These are phyloP conservation scores for Glaciozyma martinii DNA, from an alignment of 768 basidiomycete genomes.

Conservation along the genomic window DNA sequence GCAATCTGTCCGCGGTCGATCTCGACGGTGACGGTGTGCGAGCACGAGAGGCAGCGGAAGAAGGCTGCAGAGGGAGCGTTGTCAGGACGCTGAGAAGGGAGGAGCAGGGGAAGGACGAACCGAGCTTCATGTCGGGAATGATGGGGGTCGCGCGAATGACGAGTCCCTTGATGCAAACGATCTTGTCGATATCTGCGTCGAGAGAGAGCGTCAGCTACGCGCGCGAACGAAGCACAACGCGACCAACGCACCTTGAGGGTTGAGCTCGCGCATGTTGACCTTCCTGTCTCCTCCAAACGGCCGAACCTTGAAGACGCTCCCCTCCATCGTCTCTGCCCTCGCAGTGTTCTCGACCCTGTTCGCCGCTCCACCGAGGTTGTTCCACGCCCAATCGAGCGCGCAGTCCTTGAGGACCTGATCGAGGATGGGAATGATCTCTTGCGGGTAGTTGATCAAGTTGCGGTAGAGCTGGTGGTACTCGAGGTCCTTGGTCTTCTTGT, in stretches of 20 bases:
- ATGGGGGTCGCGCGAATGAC: conserved; percentile 96
- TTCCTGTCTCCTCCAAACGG: conserved; percentile 65
- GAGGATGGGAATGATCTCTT: conserved; percentile 94
- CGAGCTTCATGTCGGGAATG: conserved; percentile 93
- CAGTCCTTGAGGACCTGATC: conserved; percentile 90
- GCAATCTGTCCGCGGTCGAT: conserved; percentile 97
- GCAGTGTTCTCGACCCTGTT: conserved; percentile 60
- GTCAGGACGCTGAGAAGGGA: neutral
- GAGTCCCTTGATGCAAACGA: conserved; percentile 89
- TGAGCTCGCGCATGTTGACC: conserved; percentile 88
- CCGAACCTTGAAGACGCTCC: conserved; percentile 80
- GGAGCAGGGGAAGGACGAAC: conserved; percentile 34
- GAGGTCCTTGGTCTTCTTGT: conserved; percentile 54
- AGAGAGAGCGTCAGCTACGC: neutral
- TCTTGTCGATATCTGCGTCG: conserved; percentile 83
- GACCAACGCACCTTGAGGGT: conserved; percentile 64
- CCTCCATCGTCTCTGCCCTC: conserved; percentile 71
- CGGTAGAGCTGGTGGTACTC: conserved; percentile 48
- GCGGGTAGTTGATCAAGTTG: conserved; percentile 85
- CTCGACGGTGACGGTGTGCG: conserved; percentile 92
- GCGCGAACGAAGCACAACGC: neutral
- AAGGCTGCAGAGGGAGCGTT: conserved; percentile 57
- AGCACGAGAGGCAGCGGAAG: conserved; percentile 92
- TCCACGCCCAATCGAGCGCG: conserved; percentile 77
- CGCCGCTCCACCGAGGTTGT: conserved; percentile 45